Evolutionary conservation across 169 alveolate species (phyloP).

Genomic region (Neospora caninum): DNA sequence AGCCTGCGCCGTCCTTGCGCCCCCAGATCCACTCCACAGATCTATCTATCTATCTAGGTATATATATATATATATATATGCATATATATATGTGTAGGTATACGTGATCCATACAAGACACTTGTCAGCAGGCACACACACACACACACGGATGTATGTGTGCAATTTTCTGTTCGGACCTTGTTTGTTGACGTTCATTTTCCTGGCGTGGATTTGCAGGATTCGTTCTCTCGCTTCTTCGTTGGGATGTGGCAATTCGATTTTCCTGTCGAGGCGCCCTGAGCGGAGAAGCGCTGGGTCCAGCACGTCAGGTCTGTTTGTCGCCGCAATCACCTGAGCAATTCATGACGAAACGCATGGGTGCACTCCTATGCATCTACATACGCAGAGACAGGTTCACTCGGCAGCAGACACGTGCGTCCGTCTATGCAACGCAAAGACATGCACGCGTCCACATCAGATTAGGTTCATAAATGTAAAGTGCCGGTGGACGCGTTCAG

Average conservation of each 20-base stretch:
- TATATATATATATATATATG: background rate
- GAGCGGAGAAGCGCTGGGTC: slow-evolving; percentile 99
- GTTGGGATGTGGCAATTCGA: slow-evolving; percentile 99
- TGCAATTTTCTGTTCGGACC: slow-evolving; percentile 31
- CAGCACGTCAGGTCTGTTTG: slow-evolving; percentile 98
- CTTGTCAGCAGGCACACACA: too few species aligned
- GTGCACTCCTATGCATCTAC: background rate
- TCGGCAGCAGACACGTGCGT: background rate
- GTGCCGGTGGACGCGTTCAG: too few species aligned
- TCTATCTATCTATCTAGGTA: background rate
- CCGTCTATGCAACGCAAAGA: too few species aligned
- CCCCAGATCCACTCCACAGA: background rate
- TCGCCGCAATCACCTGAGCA: slow-evolving; percentile 95
- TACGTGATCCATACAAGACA: background rate
- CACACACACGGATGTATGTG: background rate
- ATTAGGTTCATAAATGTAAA: too few species aligned
- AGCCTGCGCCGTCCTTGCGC: background rate
- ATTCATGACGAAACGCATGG: background rate
- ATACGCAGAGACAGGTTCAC: background rate
- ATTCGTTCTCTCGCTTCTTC: slow-evolving; percentile 96
- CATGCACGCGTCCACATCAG: too few species aligned
- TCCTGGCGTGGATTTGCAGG: slow-evolving; percentile 97
- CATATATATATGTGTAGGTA: too few species aligned
- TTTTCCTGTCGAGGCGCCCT: slow-evolving; percentile 99
- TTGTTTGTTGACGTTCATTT: slow-evolving; percentile 97